Evolutionary conservation across 2,329 filamentous ascomycete species (phyloP), one percentile per base, ranked within the genome.

Genomic region (Metarhizium brunneum): DNA sequence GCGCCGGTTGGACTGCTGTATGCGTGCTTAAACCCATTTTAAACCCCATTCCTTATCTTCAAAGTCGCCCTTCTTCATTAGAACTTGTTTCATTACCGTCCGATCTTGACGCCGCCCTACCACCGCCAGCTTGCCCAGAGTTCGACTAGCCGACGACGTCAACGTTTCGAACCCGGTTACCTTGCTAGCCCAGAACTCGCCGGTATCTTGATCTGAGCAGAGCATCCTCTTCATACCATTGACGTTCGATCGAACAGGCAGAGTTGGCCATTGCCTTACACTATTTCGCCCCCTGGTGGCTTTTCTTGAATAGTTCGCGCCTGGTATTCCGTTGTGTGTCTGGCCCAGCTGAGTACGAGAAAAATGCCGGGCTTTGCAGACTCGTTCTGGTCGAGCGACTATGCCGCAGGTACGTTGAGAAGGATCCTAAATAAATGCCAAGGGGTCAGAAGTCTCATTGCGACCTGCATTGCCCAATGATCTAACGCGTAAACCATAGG

Each of bases 351-450:
- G 56, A 55, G 56, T 59, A 60, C 61, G 56, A 61, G 62, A 84
- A 72, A 69, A 11, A 92, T 92, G 88, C 87, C 88, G 64, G 84
- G 89, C 66, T 97, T 99, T 74, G 86, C 91, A 64, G 90, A 92
- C 75, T 96, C 92, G 52, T 97, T 99, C 76, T 99, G 94, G 94
- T 96, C 94, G 59, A 84, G 84, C 69, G 94, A 99, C 81, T 97
- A 97, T 80, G 92, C 92, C 70, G 91, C 89, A 78, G 92, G 88
- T 88, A 76, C 70, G 81, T 67, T 30, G 13, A 10, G 36, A 45
- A 45, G 42, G 16, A 20, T 11, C 6, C 18, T 8, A 8, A 10
- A 45, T 11, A 25, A 25, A 25, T 25, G 25, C 4, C 25, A 3
- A 25, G 25, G 25, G 25, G 25, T 25, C 25, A 25, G 25, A 25